These are phyloP conservation scores for Pseudoturritis turrita DNA, from an alignment of 345 rosid species.

Conservation along the genomic window DNA sequence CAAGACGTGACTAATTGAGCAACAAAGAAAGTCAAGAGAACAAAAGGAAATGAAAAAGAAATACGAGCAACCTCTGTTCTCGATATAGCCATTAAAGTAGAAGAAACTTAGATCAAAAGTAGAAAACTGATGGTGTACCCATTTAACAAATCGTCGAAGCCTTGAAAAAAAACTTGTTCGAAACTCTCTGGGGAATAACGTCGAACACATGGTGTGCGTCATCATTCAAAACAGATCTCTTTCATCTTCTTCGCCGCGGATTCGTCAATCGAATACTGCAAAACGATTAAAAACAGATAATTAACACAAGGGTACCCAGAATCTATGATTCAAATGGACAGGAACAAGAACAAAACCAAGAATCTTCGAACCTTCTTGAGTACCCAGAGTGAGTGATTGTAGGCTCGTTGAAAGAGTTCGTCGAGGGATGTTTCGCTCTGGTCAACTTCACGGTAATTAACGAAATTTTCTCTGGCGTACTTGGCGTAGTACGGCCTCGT, in stretches of 20 bases:
- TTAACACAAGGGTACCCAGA: background rate
- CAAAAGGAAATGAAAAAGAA: slow-evolving; percentile 17
- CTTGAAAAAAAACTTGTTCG: background rate
- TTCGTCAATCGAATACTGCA: slow-evolving; percentile 80
- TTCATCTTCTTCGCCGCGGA: slow-evolving; percentile 59
- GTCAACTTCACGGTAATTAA: slow-evolving; percentile 73
- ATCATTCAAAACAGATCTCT: slow-evolving; percentile 40
- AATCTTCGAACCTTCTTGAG: slow-evolving; percentile 59
- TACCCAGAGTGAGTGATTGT: slow-evolving; percentile 90
- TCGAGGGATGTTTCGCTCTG: slow-evolving; percentile 45
- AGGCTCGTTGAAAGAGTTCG: slow-evolving; percentile 81
- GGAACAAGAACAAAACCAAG: background rate
- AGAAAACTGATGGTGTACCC: slow-evolving; percentile 6
- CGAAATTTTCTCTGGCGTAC: slow-evolving; percentile 86
- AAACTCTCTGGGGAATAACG: slow-evolving; percentile 21
- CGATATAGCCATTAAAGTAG: slow-evolving; percentile 1
- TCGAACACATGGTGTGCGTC: slow-evolving; percentile 47
- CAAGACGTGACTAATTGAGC: slow-evolving; percentile 9
- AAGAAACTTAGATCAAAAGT: background rate
- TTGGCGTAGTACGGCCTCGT: slow-evolving; percentile 87
- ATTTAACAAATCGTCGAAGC: background rate
- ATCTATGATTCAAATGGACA: background rate
- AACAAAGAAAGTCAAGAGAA: slow-evolving; percentile 12
- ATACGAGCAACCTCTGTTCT: slow-evolving; percentile 16
- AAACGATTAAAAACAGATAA: background rate